These are phyloP conservation scores for Daphne laureola DNA, from an alignment of 441 rosid genomes.

Conservation along the genomic window DNA sequence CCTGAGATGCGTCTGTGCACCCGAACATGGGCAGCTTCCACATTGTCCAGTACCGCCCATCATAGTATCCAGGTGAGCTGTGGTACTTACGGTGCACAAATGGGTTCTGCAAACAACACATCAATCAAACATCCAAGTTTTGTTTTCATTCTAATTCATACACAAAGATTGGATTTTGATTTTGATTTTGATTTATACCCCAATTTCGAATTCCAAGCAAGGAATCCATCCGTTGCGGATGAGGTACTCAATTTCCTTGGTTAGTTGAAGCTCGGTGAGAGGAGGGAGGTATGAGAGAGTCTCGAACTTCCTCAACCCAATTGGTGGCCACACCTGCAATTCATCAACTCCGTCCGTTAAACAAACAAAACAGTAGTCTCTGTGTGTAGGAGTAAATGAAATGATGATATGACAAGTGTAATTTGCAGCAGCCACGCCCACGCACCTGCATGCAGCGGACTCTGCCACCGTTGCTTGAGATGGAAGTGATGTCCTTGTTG, in stretches of 20 bases:
- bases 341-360: background rate
- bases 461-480: constrained; percentile 55
- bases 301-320: constrained; percentile 44
- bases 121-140: background rate
- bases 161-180: background rate
- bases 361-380: too few relatives aligned
- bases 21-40: constrained; percentile 56
- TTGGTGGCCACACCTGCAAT: constrained; percentile 35
- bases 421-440: too few relatives aligned
- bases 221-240: constrained; percentile 31
- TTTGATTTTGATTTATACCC: constrained; percentile 12
- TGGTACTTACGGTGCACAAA: constrained; percentile 43
- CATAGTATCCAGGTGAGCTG: constrained; percentile 38
- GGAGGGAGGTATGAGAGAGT: constrained; percentile 43
- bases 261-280: constrained; percentile 19
- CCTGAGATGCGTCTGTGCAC: constrained; percentile 48
- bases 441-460: constrained; percentile 66
- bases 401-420: too few relatives aligned
- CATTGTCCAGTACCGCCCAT: constrained; percentile 54
- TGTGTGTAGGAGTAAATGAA: too few relatives aligned
- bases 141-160: background rate
- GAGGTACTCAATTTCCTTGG: constrained; percentile 39
- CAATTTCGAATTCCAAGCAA: constrained; percentile 42
- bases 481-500: constrained; percentile 45
- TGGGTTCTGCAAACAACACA: constrained; percentile 21